Evolutionary conservation across 768 basidiomycete genomes (phyloP).

Genomic region (Boletus patriciae): DNA sequence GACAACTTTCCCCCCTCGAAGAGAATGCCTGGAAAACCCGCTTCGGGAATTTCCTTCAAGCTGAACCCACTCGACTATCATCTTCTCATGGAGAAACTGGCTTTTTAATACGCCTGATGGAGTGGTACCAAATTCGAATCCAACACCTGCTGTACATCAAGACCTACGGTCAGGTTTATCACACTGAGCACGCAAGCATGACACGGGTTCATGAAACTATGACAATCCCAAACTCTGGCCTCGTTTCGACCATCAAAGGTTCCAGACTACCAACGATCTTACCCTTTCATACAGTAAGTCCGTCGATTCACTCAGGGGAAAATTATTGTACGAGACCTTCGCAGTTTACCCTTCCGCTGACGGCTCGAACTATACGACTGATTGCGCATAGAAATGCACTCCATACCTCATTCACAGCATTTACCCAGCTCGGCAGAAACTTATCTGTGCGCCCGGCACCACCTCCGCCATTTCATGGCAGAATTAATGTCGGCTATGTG

Average conservation of each 20-base stretch:
- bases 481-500: slow-evolving; percentile 49
- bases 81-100: slow-evolving; percentile 39
- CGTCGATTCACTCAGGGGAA: background rate
- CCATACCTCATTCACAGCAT: slow-evolving; percentile 43
- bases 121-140: slow-evolving; percentile 42
- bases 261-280: slow-evolving; percentile 43
- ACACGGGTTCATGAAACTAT: slow-evolving; percentile 8
- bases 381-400: slow-evolving; percentile 50
- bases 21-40: slow-evolving; percentile 33
- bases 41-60: slow-evolving; percentile 33
- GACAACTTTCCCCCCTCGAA: slow-evolving; percentile 27
- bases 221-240: slow-evolving; percentile 18
- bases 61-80: slow-evolving; percentile 18
- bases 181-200: slow-evolving; percentile 12
- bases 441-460: slow-evolving; percentile 41
- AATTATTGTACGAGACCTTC: background rate
- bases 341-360: slow-evolving; percentile 49
- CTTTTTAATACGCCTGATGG: slow-evolving; percentile 46
- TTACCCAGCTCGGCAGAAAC: slow-evolving; percentile 32
- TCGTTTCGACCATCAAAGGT: slow-evolving; percentile 26
- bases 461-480: slow-evolving; percentile 39
- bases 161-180: slow-evolving; percentile 33
- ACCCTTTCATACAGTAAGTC: slow-evolving; percentile 49
- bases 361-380: slow-evolving; percentile 41
- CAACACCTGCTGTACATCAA: slow-evolving; percentile 46